Conservation (phyloP, 352 stramenopile genomes). For the Globisporangium recalcitrans region DNA sequence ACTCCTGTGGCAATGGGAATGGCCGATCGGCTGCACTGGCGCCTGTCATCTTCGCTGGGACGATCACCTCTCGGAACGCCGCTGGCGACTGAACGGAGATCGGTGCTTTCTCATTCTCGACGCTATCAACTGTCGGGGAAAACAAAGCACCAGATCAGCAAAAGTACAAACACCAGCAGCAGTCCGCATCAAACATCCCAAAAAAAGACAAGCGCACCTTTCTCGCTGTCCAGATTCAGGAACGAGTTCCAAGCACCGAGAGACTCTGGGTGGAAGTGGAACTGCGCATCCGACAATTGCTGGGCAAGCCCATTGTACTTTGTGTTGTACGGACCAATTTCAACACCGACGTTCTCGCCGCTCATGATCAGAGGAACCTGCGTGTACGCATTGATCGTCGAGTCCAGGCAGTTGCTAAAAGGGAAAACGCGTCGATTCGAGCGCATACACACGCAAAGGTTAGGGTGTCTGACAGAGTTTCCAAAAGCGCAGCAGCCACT, state of each 20-base stretch:
- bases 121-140: constrained; percentile 20
- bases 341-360: constrained; percentile 93
- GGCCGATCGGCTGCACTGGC: constrained; percentile 44
- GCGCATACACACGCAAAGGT: neutral
- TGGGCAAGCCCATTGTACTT: constrained; percentile 90
- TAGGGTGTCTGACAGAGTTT: neutral
- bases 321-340: constrained; percentile 94
- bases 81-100: constrained; percentile 55
- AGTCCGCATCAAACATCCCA: too few species aligned
- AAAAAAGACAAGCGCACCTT: constrained; percentile 30
- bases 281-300: constrained; percentile 45
- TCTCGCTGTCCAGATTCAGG: constrained; percentile 63
- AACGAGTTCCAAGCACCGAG: constrained; percentile 59
- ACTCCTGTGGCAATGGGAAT: constrained; percentile 77
- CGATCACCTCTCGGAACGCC: constrained; percentile 59
- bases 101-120: constrained; percentile 44
- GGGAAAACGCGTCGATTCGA: constrained; percentile 16
- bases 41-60: constrained; percentile 55
- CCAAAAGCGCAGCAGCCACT: neutral
- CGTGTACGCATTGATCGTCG: constrained; percentile 90
- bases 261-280: constrained; percentile 45
- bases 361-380: constrained; percentile 88
- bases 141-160: neutral
- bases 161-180: neutral
- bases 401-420: constrained; percentile 91